A percentile compares a stretch with the other conserved stretches of the same genome.
Evolutionary conservation across 2,329 filamentous ascomycete genomes (phyloP).

Genomic region (Penicillium expansum): DNA sequence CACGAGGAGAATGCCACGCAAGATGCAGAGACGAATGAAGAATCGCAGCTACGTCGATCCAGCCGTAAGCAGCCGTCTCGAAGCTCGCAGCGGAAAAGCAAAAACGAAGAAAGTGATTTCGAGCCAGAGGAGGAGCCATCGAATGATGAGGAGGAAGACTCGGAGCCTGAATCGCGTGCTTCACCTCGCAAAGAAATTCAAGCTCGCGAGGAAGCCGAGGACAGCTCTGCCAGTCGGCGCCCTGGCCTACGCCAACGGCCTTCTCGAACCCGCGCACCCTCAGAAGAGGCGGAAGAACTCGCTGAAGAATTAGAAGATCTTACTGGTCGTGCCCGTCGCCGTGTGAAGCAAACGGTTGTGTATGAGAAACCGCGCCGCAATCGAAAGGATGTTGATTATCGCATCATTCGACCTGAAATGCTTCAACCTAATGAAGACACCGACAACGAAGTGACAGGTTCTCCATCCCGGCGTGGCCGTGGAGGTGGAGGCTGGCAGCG

Average conservation of each 20-base stretch:
- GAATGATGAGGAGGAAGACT: constrained; percentile 53
- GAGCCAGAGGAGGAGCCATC: constrained; percentile 57
- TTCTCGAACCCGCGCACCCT: constrained; percentile 45
- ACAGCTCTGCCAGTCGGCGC: constrained; percentile 50
- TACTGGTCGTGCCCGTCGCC: constrained; percentile 45
- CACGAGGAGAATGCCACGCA: constrained; percentile 30
- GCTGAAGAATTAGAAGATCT: constrained; percentile 58
- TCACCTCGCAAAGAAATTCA: constrained; percentile 43
- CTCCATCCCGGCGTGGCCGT: constrained; percentile 66
- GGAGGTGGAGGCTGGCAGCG: constrained; percentile 66
- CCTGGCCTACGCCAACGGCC: constrained; percentile 52
- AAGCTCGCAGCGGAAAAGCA: constrained; percentile 46
- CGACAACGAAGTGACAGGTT: constrained; percentile 62
- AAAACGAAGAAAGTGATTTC: constrained; percentile 62
- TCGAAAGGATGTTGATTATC: constrained; percentile 76
- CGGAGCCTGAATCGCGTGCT: constrained; percentile 49
- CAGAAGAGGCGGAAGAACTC: constrained; percentile 55
- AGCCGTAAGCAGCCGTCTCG: constrained; percentile 41
- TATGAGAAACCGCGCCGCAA: constrained; percentile 52
- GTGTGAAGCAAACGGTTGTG: constrained; percentile 34
- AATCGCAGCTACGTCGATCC: constrained; percentile 36
- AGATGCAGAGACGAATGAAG: constrained; percentile 33
- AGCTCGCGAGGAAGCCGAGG: constrained; percentile 47
- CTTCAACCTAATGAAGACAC: constrained; percentile 72
- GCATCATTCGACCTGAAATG: constrained; percentile 73